These are phyloP conservation scores for Gautieria morchelliformis DNA, from an alignment of 768 basidiomycete species.

Conservation along the genomic window DNA sequence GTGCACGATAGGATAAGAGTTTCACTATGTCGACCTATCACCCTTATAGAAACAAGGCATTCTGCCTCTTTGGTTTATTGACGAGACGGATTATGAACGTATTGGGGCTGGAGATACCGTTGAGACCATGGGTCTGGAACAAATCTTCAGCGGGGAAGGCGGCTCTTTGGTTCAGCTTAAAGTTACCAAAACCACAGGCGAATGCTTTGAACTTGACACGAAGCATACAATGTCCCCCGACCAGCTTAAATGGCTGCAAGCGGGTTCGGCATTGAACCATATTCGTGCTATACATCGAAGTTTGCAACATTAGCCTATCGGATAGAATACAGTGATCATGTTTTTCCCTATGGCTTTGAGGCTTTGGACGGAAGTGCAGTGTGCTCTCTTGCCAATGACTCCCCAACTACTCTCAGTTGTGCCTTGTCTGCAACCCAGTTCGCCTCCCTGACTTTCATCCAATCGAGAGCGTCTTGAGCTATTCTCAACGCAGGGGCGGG, in stretches of 20 bases:
- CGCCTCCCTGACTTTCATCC: conserved; percentile 18
- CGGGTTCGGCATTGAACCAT: conserved; percentile 84
- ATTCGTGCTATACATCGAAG: conserved; percentile 44
- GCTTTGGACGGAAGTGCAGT: no score
- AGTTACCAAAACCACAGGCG: conserved; percentile 59
- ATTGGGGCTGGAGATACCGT: conserved; percentile 78
- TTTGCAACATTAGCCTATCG: neutral
- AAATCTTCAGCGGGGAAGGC: conserved; percentile 41
- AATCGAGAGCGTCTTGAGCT: conserved; percentile 45
- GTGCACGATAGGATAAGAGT: conserved; percentile 10
- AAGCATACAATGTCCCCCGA: conserved; percentile 87
- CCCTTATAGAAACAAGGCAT: conserved; percentile 85
- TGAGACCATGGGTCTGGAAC: conserved; percentile 74
- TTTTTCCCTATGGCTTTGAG: no score
- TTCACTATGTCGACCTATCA: neutral
- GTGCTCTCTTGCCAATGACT: neutral
- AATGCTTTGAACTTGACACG: conserved; percentile 56
- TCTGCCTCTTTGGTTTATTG: conserved; percentile 86
- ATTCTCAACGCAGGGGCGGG: conserved; percentile 52
- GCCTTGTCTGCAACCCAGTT: conserved; percentile 9
- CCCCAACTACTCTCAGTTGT: conserved; percentile 3
- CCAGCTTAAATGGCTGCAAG: conserved; percentile 82
- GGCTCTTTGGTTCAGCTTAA: conserved; percentile 39
- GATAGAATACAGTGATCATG: neutral
- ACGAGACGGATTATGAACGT: conserved; percentile 76